Base-by-base conservation (phyloP, 768 basidiomycete species). In the Clavulina sp. region DNA sequence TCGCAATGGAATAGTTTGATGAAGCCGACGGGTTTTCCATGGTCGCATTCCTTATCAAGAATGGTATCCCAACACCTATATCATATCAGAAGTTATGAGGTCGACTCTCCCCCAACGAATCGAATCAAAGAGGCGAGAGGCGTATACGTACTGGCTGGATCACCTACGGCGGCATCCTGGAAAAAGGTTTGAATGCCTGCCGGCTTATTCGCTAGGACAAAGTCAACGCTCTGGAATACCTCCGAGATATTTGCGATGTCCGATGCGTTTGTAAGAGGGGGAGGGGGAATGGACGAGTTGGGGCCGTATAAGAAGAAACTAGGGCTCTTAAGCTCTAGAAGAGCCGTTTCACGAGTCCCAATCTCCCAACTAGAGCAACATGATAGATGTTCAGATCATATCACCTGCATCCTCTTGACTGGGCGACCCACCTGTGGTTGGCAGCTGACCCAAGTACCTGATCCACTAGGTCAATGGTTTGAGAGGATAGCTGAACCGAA, bases 91-190 rank as follows among this genome's bases (percentile, higher is more conserved):
- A n/a, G n/a, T n/a, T n/a, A n/a, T n/a, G n/a, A n/a, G 9, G 36
- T 19, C 19, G 36, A 19, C 9, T 38, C 13, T 38, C 36, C 36
- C 36, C 36, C 36, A 46, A 26, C 9, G 23, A 13, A 13, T 1
- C 9, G 23, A 24, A 13, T 9, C 9, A 24, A 23, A 24, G 24
- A 13, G 43, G 43, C 43, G 9, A n/a, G n/a, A n/a, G n/a, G n/a
- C n/a, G n/a, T n/a, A n/a, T n/a, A n/a, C n/a, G n/a, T 23, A 5
- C 77, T 80, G 0, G 86, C 76, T 0, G 88, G 87, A 60, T 93
- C 89, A 0, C 70, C 78, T 0, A 78, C 83, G 16, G 81, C 24
- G 16, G 7, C 48, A 30, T 46, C 43, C 9, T 7, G 24, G 24
- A 46, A 13, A n/a, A n/a, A n/a, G n/a, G n/a, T n/a, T n/a, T n/a